Conservation (phyloP, 1,284 basidiomycete species). For the Inonotus obliquus region DNA sequence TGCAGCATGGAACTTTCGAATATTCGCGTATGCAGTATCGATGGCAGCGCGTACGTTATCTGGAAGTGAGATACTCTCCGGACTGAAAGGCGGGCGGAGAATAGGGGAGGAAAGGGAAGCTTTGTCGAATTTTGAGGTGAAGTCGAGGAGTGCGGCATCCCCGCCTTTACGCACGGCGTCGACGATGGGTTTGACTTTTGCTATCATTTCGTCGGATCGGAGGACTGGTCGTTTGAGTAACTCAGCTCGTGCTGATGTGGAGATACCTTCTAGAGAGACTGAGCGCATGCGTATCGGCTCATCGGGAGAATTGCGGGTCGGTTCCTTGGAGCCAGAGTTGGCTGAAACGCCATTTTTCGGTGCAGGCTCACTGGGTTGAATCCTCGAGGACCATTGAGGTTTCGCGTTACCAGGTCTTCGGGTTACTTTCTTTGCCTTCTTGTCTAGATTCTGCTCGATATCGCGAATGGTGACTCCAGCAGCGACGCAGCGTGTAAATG, state of each 20-base stretch:
- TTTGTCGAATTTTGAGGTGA: conserved; percentile 94
- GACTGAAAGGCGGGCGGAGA: conserved; percentile 62
- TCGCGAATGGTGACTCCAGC: conserved; percentile 84
- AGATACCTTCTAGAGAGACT: conserved; percentile 52
- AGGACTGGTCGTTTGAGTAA: conserved; percentile 90
- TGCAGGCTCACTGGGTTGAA: conserved; percentile 29
- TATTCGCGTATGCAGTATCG: conserved; percentile 89
- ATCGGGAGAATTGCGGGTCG: conserved; percentile 28
- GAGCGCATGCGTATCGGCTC: conserved; percentile 74
- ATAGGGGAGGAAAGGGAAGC: conserved; percentile 59
- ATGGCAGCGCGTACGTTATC: conserved; percentile 76
- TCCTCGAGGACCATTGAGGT: conserved; percentile 62
- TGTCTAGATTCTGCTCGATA: conserved; percentile 82
- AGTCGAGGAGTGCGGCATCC: conserved; percentile 82
- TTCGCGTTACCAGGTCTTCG: conserved; percentile 93
- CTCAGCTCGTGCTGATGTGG: conserved; percentile 52
- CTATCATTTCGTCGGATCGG: conserved; percentile 91
- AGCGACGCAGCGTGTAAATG: conserved; percentile 81
- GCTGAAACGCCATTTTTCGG: conserved; percentile 30
- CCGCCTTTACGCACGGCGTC: conserved; percentile 81
- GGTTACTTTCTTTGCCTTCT: conserved; percentile 85
- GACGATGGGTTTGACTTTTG: conserved; percentile 93
- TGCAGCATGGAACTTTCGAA: conserved; percentile 86
- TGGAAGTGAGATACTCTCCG: conserved; percentile 56
- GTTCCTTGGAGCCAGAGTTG: conserved; percentile 28